Conservation (phyloP, 2,329 filamentous ascomycete species). For the Macroventuria anomochaeta region DNA sequence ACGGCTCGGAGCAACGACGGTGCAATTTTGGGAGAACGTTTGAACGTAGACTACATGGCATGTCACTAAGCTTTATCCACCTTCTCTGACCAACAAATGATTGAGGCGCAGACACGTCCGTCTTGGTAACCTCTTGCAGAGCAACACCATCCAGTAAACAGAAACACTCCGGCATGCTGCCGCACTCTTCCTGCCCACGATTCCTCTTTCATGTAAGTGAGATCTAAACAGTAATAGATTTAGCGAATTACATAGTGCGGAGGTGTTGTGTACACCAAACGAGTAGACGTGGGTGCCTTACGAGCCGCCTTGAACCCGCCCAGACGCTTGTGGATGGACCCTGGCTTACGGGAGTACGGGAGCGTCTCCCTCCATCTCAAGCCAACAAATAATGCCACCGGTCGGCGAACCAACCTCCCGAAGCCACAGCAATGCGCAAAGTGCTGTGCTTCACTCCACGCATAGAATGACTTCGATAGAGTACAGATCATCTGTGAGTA, state of each 20-base stretch:
- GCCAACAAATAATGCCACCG: not conserved
- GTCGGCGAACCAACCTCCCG: not conserved
- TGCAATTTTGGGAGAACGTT: constrained; percentile 20
- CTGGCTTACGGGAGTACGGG: constrained; percentile 20
- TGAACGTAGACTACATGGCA: constrained; percentile 15
- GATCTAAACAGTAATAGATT: not conserved
- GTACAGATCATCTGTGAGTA: not conserved
- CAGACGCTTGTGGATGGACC: constrained; percentile 8
- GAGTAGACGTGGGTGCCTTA: constrained; percentile 3
- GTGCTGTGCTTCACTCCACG: not conserved
- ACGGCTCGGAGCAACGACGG: constrained; percentile 25
- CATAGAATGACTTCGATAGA: not conserved
- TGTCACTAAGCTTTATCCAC: constrained; percentile 17
- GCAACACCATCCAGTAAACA: not conserved
- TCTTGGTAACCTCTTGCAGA: constrained; percentile 3
- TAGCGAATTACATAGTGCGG: constrained; percentile 10
- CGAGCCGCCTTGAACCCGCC: not conserved
- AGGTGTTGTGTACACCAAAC: not conserved
- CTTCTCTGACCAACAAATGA: constrained; percentile 1
- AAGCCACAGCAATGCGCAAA: not conserved
- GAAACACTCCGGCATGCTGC: constrained; percentile 1
- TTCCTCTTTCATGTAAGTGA: not conserved
- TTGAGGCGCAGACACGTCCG: constrained; percentile 1
- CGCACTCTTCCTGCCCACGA: not conserved
- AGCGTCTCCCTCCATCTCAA: not conserved